Conservation (phyloP, 441 rosid species). For the Bruguiera hainesii region DNA sequence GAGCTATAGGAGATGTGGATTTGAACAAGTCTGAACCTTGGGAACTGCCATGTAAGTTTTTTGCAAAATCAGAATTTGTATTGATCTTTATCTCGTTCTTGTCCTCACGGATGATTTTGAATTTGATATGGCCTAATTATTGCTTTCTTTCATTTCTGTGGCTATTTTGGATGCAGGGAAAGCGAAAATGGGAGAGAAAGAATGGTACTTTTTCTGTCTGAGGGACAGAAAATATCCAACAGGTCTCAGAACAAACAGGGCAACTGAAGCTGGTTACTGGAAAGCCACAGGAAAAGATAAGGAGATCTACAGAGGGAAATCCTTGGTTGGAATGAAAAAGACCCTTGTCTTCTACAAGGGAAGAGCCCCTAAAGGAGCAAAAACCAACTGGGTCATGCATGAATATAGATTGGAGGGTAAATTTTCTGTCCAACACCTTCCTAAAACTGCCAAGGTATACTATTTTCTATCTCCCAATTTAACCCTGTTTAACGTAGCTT, state of each 20-base stretch:
- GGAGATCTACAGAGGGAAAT: constrained; percentile 70
- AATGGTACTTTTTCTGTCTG: constrained; percentile 91
- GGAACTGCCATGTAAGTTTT: constrained; percentile 77
- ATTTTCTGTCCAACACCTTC: constrained; percentile 61
- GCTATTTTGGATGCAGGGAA: constrained; percentile 46
- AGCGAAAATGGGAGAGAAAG: constrained; percentile 95
- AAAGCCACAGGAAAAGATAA: constrained; percentile 95
- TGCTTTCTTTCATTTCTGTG: background rate
- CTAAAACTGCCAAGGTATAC: constrained; percentile 76
- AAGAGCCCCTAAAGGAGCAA: constrained; percentile 83
- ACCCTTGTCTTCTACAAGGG: constrained; percentile 89
- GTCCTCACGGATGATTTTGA: background rate
- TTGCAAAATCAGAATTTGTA: background rate
- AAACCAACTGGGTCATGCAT: constrained; percentile 90
- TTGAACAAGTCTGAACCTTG: constrained; percentile 97
- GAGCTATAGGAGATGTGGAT: constrained; percentile 87
- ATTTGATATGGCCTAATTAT: background rate
- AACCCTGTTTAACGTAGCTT: background rate
- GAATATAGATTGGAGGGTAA: constrained; percentile 82
- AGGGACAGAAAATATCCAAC: constrained; percentile 90
- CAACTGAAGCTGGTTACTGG: constrained; percentile 92
- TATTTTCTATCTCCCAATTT: constrained; percentile 7
- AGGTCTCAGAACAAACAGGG: constrained; percentile 81
- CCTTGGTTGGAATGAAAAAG: constrained; percentile 92
- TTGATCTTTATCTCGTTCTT: background rate